These are phyloP conservation scores for Termitomyces titanicus DNA, from an alignment of 768 basidiomycete genomes.

Conservation along the genomic window DNA sequence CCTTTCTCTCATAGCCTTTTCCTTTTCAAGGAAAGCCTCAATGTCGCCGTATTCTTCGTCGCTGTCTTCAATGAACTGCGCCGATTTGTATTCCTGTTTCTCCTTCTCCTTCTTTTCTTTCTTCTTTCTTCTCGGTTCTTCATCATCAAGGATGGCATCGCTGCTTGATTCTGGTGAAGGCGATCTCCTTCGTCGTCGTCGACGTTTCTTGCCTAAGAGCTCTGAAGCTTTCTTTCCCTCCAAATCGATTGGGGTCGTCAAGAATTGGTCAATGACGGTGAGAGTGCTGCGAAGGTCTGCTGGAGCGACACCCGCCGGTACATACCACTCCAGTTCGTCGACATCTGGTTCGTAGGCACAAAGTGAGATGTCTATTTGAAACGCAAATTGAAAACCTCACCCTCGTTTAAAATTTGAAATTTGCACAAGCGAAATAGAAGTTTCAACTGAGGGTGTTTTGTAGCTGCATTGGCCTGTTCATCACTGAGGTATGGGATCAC, in stretches of 20 bases:
- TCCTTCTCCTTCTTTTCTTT: slow-evolving; percentile 67
- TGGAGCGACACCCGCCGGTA: slow-evolving; percentile 70
- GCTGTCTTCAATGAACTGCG: slow-evolving; percentile 89
- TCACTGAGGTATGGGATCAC: slow-evolving; percentile 76
- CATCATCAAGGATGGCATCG: slow-evolving; percentile 32
- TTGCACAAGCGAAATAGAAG: slow-evolving; percentile 79
- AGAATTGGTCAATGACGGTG: slow-evolving; percentile 79
- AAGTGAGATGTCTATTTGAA: background rate
- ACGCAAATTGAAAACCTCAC: slow-evolving; percentile 32
- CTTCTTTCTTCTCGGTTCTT: slow-evolving; percentile 41
- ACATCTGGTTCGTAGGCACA: slow-evolving; percentile 36
- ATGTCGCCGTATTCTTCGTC: slow-evolving; percentile 82
- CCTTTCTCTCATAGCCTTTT: slow-evolving; percentile 58
- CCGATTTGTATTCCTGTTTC: slow-evolving; percentile 70
- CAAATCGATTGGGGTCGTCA: slow-evolving; percentile 76
- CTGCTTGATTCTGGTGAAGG: slow-evolving; percentile 43
- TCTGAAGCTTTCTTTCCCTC: slow-evolving; percentile 73
- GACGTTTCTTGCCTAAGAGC: slow-evolving; percentile 64
- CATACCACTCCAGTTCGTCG: slow-evolving; percentile 80
- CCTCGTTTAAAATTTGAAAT: slow-evolving; percentile 64
- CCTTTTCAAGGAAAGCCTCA: slow-evolving; percentile 77
- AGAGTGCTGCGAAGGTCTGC: slow-evolving; percentile 64
- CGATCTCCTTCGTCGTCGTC: slow-evolving; percentile 39
- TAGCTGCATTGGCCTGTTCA: slow-evolving; percentile 72
- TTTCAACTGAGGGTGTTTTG: slow-evolving; percentile 76